Evolutionary conservation across 2,329 filamentous ascomycete genomes (phyloP), one percentile per base, ranked within the genome.

Genomic region (Paecilomyces formosus): DNA sequence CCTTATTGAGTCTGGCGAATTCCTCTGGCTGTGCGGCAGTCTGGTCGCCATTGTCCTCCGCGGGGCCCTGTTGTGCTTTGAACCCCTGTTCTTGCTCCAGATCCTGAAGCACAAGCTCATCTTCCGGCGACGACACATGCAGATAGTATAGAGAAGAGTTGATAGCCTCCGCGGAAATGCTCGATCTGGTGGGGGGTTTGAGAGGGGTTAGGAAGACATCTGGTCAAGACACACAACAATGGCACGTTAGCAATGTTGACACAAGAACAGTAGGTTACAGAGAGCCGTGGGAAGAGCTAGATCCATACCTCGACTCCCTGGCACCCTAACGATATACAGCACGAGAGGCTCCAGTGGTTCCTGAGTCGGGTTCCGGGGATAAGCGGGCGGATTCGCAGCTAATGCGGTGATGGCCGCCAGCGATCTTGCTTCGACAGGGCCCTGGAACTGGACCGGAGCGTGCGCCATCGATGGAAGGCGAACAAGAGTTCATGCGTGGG

Each of bases 131-230:
- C 60, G 90, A 83, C 45, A 95, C 83, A 74, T 97, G 93, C 56
- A 97, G 79, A 71, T 94, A 97, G 76, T 97, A 99, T 4, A 99
- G 81, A 13, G 88, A 96, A 66, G 86, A 90, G 58, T 88, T 85
- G 54, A 99, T 87, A 70, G 97, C 93, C 70, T 92, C 88, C 52
- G 85, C 87, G 0, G 91, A 95, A 62, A 99, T 90, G 60, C 91
- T 93, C 4, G 75, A 72, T 72, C 94, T 96, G 50, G 88, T 82
- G 55, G 89, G 87, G 1, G 94, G 94, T 71, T 96, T 96, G 62
- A 94, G 83, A 0, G 94, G 90, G 1, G 93, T 95, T 53, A 99
- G 85, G 66, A 97, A 95, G 58, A 97, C 83, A 81, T 97, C 93
- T 94, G 66, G 56, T 51, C 24, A 62, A 52, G 18, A n/a, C 21